phyloP scores from a whole-genome alignment of 2,329 filamentous ascomycete genomes.

The Monosporascus sp. region DNA sequence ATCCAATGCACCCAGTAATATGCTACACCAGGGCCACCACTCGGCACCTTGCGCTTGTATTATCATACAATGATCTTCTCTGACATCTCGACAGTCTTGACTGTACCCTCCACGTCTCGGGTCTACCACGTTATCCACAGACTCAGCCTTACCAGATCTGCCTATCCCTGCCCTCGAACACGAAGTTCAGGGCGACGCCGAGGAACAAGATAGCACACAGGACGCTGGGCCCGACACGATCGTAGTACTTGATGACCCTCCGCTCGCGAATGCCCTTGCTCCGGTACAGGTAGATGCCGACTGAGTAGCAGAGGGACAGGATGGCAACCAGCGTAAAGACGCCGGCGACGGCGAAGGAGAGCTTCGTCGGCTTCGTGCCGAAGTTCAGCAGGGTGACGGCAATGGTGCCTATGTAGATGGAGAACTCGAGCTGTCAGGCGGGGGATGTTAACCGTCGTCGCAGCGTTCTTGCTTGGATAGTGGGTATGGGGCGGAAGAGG shows the following conservation, averaged over 20 bases:
- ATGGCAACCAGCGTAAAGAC: conserved; percentile 80
- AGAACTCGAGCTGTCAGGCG: conserved; percentile 72
- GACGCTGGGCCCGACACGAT: conserved; percentile 75
- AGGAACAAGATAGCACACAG: conserved; percentile 69
- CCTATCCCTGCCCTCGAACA: conserved; percentile 62
- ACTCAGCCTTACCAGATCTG: conserved; percentile 39
- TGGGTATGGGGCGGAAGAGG: background rate
- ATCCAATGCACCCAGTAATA: too few relatives aligned
- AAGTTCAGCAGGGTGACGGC: conserved; percentile 82
- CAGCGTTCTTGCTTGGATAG: background rate
- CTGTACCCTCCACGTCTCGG: too few relatives aligned
- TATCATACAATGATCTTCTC: too few relatives aligned
- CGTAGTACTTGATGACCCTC: conserved; percentile 85
- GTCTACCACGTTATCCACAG: background rate
- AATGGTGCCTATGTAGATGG: conserved; percentile 86
- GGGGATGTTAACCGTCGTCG: conserved; percentile 4
- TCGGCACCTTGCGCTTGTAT: too few relatives aligned
- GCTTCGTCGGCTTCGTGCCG: conserved; percentile 47
- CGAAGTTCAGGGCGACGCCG: conserved; percentile 76
- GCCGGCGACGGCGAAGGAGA: conserved; percentile 65
- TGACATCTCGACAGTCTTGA: too few relatives aligned
- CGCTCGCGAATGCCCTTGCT: conserved; percentile 79
- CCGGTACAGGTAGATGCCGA: conserved; percentile 81
- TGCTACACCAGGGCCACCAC: too few relatives aligned
- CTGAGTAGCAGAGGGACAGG: conserved; percentile 72